phyloP scores from a whole-genome alignment of 2,329 filamentous ascomycete species.

The Zymoseptoria tritici region DNA sequence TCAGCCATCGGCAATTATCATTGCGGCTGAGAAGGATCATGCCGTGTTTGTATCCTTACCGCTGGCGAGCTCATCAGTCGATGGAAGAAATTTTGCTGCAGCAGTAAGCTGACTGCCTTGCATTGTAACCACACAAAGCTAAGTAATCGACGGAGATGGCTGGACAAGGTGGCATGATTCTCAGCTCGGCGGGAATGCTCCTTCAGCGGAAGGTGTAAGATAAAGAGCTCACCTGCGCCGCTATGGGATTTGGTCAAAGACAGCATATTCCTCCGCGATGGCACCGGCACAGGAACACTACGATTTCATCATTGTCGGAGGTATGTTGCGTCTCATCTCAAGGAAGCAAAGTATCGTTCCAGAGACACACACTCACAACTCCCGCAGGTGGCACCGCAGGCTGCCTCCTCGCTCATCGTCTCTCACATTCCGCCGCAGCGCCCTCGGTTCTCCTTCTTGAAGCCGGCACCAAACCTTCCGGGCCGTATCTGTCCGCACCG shows the following conservation, averaged over 20 bases:
- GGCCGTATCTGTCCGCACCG: conserved; percentile 41
- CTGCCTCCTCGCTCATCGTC: conserved; percentile 46
- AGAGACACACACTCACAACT: background rate
- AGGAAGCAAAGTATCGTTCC: background rate
- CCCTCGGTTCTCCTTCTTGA: conserved; percentile 55
- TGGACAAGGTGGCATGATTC: background rate
- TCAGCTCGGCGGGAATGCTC: background rate
- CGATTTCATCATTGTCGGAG: conserved; percentile 38
- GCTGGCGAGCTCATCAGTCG: background rate
- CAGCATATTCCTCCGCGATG: background rate
- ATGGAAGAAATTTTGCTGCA: background rate
- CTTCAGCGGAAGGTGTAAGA: background rate
- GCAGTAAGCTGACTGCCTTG: background rate
- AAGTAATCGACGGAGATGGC: background rate
- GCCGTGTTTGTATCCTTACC: background rate
- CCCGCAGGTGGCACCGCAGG: conserved; percentile 53
- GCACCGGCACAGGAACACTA: background rate
- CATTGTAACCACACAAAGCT: background rate
- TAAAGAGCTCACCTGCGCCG: background rate
- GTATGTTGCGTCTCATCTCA: conserved; percentile 19
- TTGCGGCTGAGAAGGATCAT: background rate
- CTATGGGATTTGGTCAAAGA: background rate
- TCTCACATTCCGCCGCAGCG: conserved; percentile 41
- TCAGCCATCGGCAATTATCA: background rate
- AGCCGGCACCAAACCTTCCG: conserved; percentile 48